These are phyloP conservation scores for Boletus reticulatus DNA, from an alignment of 768 basidiomycete species.

Conservation along the genomic window DNA sequence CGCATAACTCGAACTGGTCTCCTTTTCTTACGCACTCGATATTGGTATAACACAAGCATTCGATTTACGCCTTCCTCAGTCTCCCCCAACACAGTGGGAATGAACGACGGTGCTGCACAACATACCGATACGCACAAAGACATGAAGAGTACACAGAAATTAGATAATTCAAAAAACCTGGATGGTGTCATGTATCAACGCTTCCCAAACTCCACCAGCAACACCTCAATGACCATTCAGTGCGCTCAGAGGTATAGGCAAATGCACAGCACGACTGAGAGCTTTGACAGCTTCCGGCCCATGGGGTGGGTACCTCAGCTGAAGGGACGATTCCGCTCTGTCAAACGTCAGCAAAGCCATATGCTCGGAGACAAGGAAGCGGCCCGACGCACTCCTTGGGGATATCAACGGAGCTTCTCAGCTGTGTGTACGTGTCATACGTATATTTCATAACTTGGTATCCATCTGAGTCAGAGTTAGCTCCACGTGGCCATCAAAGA, in stretches of 20 bases:
- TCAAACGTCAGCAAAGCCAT: not conserved
- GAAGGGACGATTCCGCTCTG: constrained; percentile 23
- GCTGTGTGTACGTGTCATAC: constrained; percentile 54
- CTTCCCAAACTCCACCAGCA: not conserved
- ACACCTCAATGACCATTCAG: not conserved
- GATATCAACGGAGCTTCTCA: constrained; percentile 50
- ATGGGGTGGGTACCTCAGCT: constrained; percentile 25
- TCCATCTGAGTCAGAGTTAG: constrained; percentile 43
- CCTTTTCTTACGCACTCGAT: not conserved
- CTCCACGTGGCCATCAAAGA: not conserved
- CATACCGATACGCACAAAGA: too few species aligned
- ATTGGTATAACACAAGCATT: not conserved
- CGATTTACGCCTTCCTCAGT: too few species aligned
- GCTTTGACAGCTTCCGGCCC: constrained; percentile 14
- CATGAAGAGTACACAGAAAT: too few species aligned
- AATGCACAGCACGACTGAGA: constrained; percentile 4
- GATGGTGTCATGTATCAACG: too few species aligned
- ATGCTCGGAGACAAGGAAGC: not conserved
- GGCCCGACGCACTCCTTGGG: constrained; percentile 47
- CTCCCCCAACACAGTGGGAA: too few species aligned
- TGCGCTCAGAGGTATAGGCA: constrained; percentile 16
- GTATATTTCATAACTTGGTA: constrained; percentile 49
- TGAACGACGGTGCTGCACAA: too few species aligned
- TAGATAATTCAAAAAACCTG: not conserved
- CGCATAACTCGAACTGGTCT: not conserved